Evolutionary conservation across 306 rosid species (phyloP).

Genomic region (Cotoneaster glaucophyllus): DNA sequence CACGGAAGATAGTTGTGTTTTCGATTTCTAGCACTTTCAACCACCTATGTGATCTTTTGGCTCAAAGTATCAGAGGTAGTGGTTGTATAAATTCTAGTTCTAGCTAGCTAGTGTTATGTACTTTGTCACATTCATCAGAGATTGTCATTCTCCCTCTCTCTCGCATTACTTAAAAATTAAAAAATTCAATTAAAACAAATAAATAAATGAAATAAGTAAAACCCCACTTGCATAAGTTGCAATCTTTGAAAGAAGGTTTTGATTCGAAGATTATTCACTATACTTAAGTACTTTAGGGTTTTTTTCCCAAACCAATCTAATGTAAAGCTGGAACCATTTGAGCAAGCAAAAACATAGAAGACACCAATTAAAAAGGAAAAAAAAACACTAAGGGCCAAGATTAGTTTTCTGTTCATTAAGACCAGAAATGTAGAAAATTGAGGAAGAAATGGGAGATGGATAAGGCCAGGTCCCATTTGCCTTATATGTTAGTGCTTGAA

Average conservation of each 20-base stretch:
- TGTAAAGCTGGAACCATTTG: conserved; percentile 22
- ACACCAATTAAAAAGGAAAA: neutral
- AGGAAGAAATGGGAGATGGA: conserved; percentile 22
- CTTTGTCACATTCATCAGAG: neutral
- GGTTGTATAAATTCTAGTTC: too few species aligned
- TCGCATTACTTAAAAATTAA: neutral
- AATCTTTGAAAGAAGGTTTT: neutral
- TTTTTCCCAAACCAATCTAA: neutral
- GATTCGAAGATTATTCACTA: neutral
- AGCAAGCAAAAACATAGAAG: conserved; percentile 11
- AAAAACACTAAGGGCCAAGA: neutral
- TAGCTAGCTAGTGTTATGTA: neutral
- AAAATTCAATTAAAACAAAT: neutral
- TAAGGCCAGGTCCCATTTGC: conserved; percentile 41
- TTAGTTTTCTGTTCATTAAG: conserved; percentile 32
- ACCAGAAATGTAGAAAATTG: conserved; percentile 37
- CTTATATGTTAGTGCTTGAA: neutral
- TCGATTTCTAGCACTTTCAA: neutral
- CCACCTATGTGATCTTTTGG: too few species aligned
- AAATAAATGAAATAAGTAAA: neutral
- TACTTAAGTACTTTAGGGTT: neutral
- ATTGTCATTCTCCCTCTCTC: neutral
- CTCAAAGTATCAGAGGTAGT: too few species aligned
- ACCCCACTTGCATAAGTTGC: neutral
- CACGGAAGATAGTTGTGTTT: neutral